Evolutionary conservation across 2,329 filamentous ascomycete species (phyloP).

Genomic region (Aspergillus japonicus): DNA sequence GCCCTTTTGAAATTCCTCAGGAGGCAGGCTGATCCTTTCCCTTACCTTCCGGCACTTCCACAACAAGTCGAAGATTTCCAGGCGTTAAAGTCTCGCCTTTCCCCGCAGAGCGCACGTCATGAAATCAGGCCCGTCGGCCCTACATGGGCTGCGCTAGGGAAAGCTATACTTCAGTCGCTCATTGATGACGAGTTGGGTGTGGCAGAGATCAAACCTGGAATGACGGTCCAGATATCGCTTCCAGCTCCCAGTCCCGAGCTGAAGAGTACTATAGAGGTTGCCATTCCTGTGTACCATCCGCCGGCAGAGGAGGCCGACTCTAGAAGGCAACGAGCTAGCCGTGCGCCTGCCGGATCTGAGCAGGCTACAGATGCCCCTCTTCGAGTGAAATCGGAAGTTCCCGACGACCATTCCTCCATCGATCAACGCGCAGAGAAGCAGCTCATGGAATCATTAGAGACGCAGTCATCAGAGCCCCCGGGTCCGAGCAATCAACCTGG

Average conservation of each 20-base stretch:
- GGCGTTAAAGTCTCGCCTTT: constrained; percentile 35
- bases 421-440: constrained; percentile 40
- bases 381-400: constrained; percentile 13
- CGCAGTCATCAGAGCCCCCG: constrained; percentile 25
- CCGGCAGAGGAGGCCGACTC: constrained; percentile 7
- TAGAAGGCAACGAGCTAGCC: constrained; percentile 17
- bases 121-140: constrained; percentile 34
- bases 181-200: constrained; percentile 41
- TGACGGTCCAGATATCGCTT: constrained; percentile 43
- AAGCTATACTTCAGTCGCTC: constrained; percentile 47
- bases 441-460: constrained; percentile 37
- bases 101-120: constrained; percentile 38
- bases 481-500: constrained; percentile 25
- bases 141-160: constrained; percentile 51
- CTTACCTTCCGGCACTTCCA: constrained; percentile 42
- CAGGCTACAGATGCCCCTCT: constrained; percentile 12
- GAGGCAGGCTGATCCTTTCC: constrained; percentile 55
- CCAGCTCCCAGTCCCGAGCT: constrained; percentile 33
- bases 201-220: constrained; percentile 32
- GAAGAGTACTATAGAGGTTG: constrained; percentile 17
- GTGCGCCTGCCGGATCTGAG: constrained; percentile 19
- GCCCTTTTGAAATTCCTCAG: constrained; percentile 54
- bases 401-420: constrained; percentile 33
- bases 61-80: constrained; percentile 29
- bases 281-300: constrained; percentile 14